These are phyloP conservation scores for Populus simonii DNA, from an alignment of 345 rosid species.

Conservation along the genomic window DNA sequence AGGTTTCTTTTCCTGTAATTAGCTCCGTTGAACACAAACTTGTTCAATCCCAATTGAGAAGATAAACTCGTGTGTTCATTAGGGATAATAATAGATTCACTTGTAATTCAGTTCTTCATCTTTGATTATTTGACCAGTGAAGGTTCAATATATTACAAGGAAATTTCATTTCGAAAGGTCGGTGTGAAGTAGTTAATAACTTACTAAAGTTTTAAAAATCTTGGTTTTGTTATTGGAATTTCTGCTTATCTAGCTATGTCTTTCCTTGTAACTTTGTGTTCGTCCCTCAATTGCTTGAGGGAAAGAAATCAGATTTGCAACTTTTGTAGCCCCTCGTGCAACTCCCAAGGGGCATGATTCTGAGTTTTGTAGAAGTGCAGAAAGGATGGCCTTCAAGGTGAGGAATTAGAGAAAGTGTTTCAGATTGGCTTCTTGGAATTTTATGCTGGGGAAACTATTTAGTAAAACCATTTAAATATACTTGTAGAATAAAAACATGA, in stretches of 20 bases:
- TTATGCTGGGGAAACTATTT: too few species aligned
- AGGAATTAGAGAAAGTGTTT: neutral
- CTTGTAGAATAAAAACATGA: too few species aligned
- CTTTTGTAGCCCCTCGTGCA: neutral
- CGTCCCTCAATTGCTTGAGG: neutral
- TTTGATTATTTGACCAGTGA: neutral
- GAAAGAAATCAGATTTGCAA: neutral
- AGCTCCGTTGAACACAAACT: constrained; percentile 12
- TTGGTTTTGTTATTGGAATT: neutral
- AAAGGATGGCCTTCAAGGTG: neutral
- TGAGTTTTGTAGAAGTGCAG: neutral
- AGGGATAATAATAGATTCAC: neutral
- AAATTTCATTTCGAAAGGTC: neutral
- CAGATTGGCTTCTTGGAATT: neutral
- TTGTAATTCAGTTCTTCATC: neutral
- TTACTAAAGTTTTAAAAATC: neutral
- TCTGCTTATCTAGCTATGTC: too few species aligned
- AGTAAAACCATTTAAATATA: too few species aligned
- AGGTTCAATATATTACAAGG: too few species aligned
- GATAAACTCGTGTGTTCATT: neutral
- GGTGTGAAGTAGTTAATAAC: too few species aligned
- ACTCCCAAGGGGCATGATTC: neutral
- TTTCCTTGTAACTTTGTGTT: neutral
- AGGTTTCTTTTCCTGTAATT: neutral
- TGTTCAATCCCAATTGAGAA: constrained; percentile 14